Conservation (phyloP, 1,284 basidiomycete species). For the Coniferiporia weirii region DNA sequence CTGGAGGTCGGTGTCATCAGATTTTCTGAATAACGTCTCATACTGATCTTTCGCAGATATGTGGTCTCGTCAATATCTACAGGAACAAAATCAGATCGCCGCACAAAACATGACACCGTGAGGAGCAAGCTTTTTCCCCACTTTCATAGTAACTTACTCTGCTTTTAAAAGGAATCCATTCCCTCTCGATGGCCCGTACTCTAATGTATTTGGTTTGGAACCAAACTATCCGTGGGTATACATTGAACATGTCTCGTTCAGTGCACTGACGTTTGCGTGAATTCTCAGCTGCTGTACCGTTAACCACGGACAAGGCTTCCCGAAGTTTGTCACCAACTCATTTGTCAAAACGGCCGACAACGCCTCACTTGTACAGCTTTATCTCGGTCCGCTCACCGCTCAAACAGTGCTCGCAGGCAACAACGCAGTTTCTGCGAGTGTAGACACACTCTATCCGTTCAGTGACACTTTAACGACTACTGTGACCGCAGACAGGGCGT, state of each 20-base stretch:
- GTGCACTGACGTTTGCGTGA: background rate
- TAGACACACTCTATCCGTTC: slow-evolving; percentile 57
- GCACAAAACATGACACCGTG: slow-evolving; percentile 53
- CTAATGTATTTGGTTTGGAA: slow-evolving; percentile 51
- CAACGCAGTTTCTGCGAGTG: slow-evolving; percentile 43
- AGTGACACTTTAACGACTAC: slow-evolving; percentile 46
- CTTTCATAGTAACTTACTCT: background rate
- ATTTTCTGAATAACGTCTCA: background rate
- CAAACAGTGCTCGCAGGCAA: slow-evolving; percentile 40
- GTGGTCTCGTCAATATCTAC: slow-evolving; percentile 57
- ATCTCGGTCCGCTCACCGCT: slow-evolving; percentile 50
- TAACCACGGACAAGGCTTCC: slow-evolving; percentile 57
- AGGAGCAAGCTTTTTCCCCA: slow-evolving; percentile 22
- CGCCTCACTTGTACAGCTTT: slow-evolving; percentile 46
- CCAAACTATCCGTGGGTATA: slow-evolving; percentile 40
- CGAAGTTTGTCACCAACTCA: slow-evolving; percentile 55
- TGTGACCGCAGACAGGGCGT: slow-evolving; percentile 41
- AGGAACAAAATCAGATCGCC: slow-evolving; percentile 56
- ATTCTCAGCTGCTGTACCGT: slow-evolving; percentile 49
- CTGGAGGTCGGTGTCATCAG: slow-evolving; percentile 35
- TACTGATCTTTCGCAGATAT: slow-evolving; percentile 34
- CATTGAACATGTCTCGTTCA: background rate
- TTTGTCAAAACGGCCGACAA: slow-evolving; percentile 48
- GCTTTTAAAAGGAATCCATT: slow-evolving; percentile 42
- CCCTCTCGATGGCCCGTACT: slow-evolving; percentile 49